Percentiles rank a stretch among this genome's conserved stretches.
These are phyloP conservation scores for Calonectria pseudoturangicola DNA, from an alignment of 2,329 filamentous ascomycete genomes.

Conservation along the genomic window DNA sequence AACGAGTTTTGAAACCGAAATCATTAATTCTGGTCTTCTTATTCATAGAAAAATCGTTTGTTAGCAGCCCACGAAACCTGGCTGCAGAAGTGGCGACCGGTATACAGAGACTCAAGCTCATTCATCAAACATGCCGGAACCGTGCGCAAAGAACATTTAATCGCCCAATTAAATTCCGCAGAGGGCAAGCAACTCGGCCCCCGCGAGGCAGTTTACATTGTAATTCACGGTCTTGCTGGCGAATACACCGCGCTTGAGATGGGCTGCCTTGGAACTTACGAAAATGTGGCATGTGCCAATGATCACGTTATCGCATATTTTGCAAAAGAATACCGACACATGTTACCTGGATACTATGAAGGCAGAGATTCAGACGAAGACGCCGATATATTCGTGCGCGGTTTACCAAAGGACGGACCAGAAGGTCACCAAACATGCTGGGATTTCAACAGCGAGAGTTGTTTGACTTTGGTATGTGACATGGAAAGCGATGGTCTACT, in stretches of 20 bases:
- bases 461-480: neutral
- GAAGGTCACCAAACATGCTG: neutral
- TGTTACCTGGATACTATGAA: neutral
- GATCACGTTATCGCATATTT: neutral
- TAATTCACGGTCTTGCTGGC: neutral
- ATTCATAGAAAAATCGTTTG: too few species aligned
- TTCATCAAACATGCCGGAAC: neutral
- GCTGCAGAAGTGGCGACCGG: neutral
- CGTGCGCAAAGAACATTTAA: neutral
- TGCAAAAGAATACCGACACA: neutral
- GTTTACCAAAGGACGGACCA: neutral
- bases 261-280: neutral
- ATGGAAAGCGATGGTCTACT: neutral
- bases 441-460: neutral
- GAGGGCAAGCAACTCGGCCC: too few species aligned
- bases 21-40: too few species aligned
- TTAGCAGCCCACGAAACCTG: neutral
- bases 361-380: too few species aligned
- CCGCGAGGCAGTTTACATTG: neutral
- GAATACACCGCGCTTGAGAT: too few species aligned
- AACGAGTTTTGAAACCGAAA: too few species aligned
- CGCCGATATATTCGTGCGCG: neutral
- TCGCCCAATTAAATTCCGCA: neutral
- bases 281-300: neutral
- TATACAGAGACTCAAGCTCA: neutral